These are phyloP conservation scores for Trapa incisa DNA, from an alignment of 345 rosid species.

Conservation along the genomic window DNA sequence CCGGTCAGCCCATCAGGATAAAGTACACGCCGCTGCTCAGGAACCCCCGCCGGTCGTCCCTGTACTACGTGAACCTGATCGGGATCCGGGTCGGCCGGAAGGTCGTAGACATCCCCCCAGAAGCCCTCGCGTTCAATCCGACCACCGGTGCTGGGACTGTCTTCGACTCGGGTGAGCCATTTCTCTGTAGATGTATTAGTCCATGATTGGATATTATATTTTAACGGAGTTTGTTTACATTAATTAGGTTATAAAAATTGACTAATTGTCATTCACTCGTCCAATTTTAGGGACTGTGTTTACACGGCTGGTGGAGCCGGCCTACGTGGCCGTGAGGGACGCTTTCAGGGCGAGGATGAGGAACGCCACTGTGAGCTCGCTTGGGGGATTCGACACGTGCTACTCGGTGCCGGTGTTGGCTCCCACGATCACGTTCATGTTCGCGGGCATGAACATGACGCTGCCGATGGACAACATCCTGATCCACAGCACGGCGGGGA, in stretches of 20 bases:
- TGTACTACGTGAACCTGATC: constrained; percentile 67
- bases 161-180: constrained; percentile 65
- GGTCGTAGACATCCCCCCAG: constrained; percentile 55
- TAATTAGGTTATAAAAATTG: too few relatives aligned
- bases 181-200: too few relatives aligned
- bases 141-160: constrained; percentile 80
- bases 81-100: constrained; percentile 64
- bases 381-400: constrained; percentile 95
- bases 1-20: constrained; percentile 56
- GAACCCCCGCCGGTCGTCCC: constrained; percentile 74
- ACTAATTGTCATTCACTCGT: too few relatives aligned
- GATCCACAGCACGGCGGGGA: constrained; percentile 74
- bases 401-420: constrained; percentile 54
- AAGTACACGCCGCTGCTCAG: constrained; percentile 71
- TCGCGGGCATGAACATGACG: constrained; percentile 82
- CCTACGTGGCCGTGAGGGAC: constrained; percentile 57
- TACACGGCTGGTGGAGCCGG: constrained; percentile 66
- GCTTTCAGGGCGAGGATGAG: constrained; percentile 51
- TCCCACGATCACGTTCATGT: constrained; percentile 72
- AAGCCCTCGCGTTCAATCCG: constrained; percentile 60
- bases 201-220: too few relatives aligned
- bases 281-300: constrained; percentile 49
- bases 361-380: constrained; percentile 43
- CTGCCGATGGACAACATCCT: constrained; percentile 64
- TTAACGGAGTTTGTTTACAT: too few relatives aligned